A percentile compares a stretch with the other conserved stretches of the same genome.
These are phyloP conservation scores for Penicillium psychrosexuale DNA, from an alignment of 2,329 filamentous ascomycete species.

Conservation along the genomic window DNA sequence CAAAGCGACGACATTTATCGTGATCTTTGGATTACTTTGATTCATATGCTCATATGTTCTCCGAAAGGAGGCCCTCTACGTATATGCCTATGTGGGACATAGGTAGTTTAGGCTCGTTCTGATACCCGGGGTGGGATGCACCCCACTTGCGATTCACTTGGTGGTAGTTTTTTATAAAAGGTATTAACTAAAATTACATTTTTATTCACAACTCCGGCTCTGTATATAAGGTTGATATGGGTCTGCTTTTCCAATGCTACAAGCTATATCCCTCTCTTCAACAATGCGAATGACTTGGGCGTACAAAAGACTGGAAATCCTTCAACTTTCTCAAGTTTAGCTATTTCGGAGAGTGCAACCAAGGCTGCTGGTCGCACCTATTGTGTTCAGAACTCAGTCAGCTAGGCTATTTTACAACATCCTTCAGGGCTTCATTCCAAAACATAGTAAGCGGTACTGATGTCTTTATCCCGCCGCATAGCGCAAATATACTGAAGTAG, in stretches of 20 bases:
- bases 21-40: slow-evolving; percentile 8
- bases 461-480: not conserved
- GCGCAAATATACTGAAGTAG: not conserved
- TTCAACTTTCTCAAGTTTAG: not conserved
- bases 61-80: not conserved
- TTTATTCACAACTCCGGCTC: not conserved
- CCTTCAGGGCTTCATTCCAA: not conserved
- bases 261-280: not conserved
- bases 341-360: not conserved
- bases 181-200: not conserved
- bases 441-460: not conserved
- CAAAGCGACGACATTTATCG: slow-evolving; percentile 29
- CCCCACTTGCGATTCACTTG: not conserved
- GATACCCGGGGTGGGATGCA: slow-evolving; percentile 4
- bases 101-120: not conserved
- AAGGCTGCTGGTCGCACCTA: not conserved
- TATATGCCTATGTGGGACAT: not conserved
- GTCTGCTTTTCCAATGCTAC: not conserved
- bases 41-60: not conserved
- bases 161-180: not conserved
- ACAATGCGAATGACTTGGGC: not conserved
- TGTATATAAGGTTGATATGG: not conserved
- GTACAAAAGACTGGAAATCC: not conserved
- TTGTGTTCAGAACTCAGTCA: not conserved
- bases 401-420: not conserved